A percentile compares a stretch with the other conserved stretches of the same genome.
Evolutionary conservation across 1,139 yeast species (phyloP).

Genomic region (Blastobotrys buckinghamii): DNA sequence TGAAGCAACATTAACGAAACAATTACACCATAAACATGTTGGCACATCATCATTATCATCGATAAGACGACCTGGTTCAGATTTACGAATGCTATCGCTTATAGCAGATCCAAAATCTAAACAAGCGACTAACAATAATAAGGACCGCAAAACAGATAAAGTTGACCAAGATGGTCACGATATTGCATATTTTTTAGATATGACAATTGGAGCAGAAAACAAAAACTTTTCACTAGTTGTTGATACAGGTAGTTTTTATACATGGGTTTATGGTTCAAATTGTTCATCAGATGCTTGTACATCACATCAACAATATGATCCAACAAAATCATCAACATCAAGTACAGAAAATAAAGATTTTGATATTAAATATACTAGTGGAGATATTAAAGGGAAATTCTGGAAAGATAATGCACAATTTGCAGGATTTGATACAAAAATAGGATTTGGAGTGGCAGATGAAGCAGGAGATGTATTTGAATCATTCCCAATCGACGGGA

Average conservation of each 20-base stretch:
- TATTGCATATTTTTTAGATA: slow-evolving; percentile 28
- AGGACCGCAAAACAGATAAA: slow-evolving; percentile 14
- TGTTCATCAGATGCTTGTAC: slow-evolving; percentile 46
- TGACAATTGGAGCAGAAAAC: slow-evolving; percentile 25
- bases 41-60: slow-evolving; percentile 10
- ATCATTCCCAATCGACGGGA: slow-evolving; percentile 52
- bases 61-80: neutral
- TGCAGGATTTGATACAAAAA: slow-evolving; percentile 40
- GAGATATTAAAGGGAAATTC: slow-evolving; percentile 48
- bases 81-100: neutral
- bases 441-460: slow-evolving; percentile 50
- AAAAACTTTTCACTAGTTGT: slow-evolving; percentile 46
- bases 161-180: slow-evolving; percentile 28
- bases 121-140: neutral
- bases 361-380: slow-evolving; percentile 48
- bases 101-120: neutral
- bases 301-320: slow-evolving; percentile 33
- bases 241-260: slow-evolving; percentile 61
- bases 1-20: neutral
- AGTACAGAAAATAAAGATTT: slow-evolving; percentile 33
- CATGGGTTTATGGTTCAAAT: slow-evolving; percentile 55
- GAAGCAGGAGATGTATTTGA: slow-evolving; percentile 50
- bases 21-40: slow-evolving; percentile 2
- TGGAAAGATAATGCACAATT: slow-evolving; percentile 39
- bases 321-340: slow-evolving; percentile 22